A percentile compares a stretch with the other conserved stretches of the same genome.
Evolutionary conservation across 148 eudicot genomes (phyloP).

Genomic region (Tetragonia tetragonoides): DNA sequence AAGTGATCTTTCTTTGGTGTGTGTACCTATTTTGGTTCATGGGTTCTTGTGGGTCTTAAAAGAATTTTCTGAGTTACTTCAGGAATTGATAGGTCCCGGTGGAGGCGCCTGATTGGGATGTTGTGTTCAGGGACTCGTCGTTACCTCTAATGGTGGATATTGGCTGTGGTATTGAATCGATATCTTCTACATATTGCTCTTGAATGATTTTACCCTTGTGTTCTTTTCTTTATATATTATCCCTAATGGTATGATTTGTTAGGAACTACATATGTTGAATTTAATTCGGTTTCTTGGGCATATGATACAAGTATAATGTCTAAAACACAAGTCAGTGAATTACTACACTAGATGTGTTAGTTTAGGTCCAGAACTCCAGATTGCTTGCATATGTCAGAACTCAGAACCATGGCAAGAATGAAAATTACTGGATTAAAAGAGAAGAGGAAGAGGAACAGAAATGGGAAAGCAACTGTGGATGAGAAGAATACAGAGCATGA

Average conservation of each 20-base stretch:
- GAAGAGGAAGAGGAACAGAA: background rate
- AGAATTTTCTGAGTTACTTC: conserved; percentile 6
- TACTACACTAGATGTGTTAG: background rate
- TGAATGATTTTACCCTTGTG: background rate
- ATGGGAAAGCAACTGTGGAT: background rate
- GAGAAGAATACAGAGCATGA: background rate
- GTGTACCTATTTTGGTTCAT: background rate
- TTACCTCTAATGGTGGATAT: conserved; percentile 88
- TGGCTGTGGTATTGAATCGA: conserved; percentile 65
- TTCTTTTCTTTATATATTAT: background rate
- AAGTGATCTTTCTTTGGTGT: background rate
- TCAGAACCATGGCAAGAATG: background rate
- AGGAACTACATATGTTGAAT: background rate
- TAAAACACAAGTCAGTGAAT: background rate
- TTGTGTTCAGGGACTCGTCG: conserved; percentile 53
- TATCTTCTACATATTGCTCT: background rate
- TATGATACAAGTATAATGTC: background rate
- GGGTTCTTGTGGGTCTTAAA: background rate
- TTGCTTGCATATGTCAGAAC: background rate
- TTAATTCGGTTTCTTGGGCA: background rate
- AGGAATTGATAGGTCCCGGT: conserved; percentile 58
- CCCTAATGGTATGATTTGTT: background rate
- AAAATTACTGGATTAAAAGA: background rate
- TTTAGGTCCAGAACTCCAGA: background rate
- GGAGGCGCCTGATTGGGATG: conserved; percentile 79